phyloP scores from a whole-genome alignment of 2,329 filamentous ascomycete genomes.

The Fusarium sarcochroum region DNA sequence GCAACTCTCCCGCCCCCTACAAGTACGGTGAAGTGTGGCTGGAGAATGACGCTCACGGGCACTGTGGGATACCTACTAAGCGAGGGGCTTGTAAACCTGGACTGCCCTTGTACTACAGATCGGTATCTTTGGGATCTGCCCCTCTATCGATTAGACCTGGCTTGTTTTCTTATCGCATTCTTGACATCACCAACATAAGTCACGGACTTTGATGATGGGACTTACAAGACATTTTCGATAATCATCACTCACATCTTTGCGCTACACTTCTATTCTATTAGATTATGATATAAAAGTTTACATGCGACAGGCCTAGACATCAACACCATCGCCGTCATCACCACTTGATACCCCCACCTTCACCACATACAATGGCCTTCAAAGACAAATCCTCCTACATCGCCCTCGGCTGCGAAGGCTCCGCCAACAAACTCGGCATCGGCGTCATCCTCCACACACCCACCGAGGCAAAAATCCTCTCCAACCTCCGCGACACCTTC shows the following conservation, averaged over 20 bases:
- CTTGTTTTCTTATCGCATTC: conserved; percentile 16
- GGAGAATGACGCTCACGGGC: conserved; percentile 22
- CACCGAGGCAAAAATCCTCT: conserved; percentile 76
- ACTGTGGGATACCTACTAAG: conserved; percentile 26
- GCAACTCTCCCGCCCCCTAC: conserved; percentile 27
- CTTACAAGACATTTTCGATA: not conserved
- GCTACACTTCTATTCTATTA: not conserved
- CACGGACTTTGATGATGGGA: not conserved
- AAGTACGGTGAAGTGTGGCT: conserved; percentile 25
- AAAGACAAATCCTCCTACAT: conserved; percentile 61
- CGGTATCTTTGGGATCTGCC: conserved; percentile 13
- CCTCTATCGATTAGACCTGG: conserved; percentile 30
- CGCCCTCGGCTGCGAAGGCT: conserved; percentile 82
- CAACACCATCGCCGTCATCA: conserved; percentile 29
- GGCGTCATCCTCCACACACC: conserved; percentile 87
- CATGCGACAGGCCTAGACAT: conserved; percentile 4
- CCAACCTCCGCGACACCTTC: conserved; percentile 96
- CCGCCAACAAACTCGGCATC: conserved; percentile 97
- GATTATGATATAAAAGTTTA: not conserved
- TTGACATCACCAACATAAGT: conserved; percentile 7
- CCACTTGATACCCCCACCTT: conserved; percentile 30
- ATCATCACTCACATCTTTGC: too few relatives aligned
- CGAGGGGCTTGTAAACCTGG: conserved; percentile 34
- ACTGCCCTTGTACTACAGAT: conserved; percentile 11
- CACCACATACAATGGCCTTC: conserved; percentile 38